Evolutionary conservation across 164 flowering plant species (phyloP), one percentile per base, ranked within the genome.

Genomic region (Pachysandra terminalis): DNA sequence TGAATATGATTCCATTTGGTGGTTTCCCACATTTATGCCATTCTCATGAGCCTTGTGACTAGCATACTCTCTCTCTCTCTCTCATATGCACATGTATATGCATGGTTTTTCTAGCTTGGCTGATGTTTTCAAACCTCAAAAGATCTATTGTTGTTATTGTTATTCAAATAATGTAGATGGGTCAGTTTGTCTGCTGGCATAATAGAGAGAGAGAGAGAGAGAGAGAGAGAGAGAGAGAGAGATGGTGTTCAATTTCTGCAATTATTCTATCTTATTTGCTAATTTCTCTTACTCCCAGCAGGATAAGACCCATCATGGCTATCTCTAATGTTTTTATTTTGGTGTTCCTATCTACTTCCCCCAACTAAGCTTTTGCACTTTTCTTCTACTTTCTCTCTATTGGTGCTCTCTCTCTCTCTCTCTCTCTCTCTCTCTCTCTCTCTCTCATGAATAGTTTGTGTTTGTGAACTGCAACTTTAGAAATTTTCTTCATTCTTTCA

Each of bases 271-370:
- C 56, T 66, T 49, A 55, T 59, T 78, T 61, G 63, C 60, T 55
- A 55, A 35, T 49, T 56, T 67, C 56, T 71, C 67, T 59, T 23
- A 26, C 56, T 9, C 68, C 59, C 71, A 62, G 35, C 27, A 68
- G 66, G 77, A 79, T 76, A 74, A 79, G 80, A 65, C 67, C 70
- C 57, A 32, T 19, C 64, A 68, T 59, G 55, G 57, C 73, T 40
- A 2, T 27, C 59, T 56, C 67, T 67, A 27, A 52, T 77, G 81
- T 77, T 77, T 73, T 65, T 68, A 55, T 71, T 15, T 66, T 57
- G 59, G 35, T 68, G 76, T 61, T 70, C 65, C 64, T 59, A 19
- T 67, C 75, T 64, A 40, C 55, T 68, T 68, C 77, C 70, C 68
- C 71, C 71, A 63, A 73, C 75, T 65, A 45, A 49, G 73, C 56